Percentiles rank a stretch among this genome's conserved stretches.
Evolutionary conservation across 1,139 yeast genomes (phyloP).

Genomic region (Debaryomyces subglobosus): DNA sequence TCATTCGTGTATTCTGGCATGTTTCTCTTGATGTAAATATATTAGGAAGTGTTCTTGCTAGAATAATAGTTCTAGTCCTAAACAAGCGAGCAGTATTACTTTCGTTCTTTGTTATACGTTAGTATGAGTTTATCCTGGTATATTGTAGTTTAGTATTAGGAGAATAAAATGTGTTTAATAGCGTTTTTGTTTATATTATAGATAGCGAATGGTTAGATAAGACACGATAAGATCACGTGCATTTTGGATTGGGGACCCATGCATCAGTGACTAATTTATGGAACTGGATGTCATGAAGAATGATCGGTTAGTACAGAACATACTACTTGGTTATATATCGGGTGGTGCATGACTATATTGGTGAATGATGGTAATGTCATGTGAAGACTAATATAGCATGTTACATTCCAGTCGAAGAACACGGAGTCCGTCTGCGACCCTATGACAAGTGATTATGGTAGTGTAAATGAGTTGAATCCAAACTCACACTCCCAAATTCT

Average conservation of each 20-base stretch:
- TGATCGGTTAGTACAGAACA: background rate
- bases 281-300: background rate
- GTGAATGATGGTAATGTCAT: background rate
- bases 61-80: background rate
- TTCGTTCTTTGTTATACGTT: background rate
- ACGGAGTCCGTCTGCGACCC: background rate
- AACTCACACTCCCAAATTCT: background rate
- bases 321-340: background rate
- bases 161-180: background rate
- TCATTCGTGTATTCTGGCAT: slow-evolving; percentile 16
- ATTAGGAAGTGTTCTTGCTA: background rate
- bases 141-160: background rate
- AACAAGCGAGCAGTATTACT: background rate
- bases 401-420: background rate
- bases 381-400: background rate
- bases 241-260: background rate
- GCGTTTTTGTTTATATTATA: slow-evolving; percentile 1
- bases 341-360: background rate
- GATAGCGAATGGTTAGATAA: background rate
- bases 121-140: background rate
- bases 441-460: background rate
- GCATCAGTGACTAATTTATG: slow-evolving; percentile 1
- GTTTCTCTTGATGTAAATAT: background rate
- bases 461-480: background rate
- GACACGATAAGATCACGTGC: slow-evolving; percentile 2